phyloP scores from a whole-genome alignment of 2,329 filamentous ascomycete genomes.

The Diaporthe vaccinii region DNA sequence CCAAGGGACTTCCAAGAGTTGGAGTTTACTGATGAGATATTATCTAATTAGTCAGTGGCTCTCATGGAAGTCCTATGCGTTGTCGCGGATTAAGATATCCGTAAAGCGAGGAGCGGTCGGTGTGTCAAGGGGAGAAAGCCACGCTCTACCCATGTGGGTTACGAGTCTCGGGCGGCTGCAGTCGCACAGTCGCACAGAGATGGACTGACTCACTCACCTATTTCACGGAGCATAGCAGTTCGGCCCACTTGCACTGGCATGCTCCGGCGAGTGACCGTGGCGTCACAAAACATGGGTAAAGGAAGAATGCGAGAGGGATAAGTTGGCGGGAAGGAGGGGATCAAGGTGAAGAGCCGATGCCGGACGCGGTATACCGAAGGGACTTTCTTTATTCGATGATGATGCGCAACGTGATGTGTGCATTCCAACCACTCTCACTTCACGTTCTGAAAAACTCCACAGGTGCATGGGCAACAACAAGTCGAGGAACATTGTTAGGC shows the following conservation, averaged over 20 bases:
- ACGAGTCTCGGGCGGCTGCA: slow-evolving; percentile 4
- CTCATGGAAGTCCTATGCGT: neutral
- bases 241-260: neutral
- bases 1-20: too few species aligned
- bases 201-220: neutral
- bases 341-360: neutral
- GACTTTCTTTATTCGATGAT: neutral
- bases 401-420: neutral
- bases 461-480: neutral
- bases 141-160: neutral
- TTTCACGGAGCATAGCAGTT: slow-evolving; percentile 1
- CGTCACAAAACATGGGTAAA: neutral
- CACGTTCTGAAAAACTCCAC: neutral
- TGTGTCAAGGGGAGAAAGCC: neutral
- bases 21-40: too few species aligned
- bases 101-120: neutral
- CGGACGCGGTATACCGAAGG: too few species aligned
- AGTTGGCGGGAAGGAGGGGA: too few species aligned
- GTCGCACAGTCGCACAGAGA: slow-evolving; percentile 20
- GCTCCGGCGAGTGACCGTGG: neutral
- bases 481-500: neutral
- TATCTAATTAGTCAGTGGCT: too few species aligned
- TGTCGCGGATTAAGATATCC: neutral
- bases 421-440: neutral
- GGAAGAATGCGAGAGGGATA: neutral